These are phyloP conservation scores for Solanum clarkiae DNA, from an alignment of 257 asterid species.

Conservation along the genomic window DNA sequence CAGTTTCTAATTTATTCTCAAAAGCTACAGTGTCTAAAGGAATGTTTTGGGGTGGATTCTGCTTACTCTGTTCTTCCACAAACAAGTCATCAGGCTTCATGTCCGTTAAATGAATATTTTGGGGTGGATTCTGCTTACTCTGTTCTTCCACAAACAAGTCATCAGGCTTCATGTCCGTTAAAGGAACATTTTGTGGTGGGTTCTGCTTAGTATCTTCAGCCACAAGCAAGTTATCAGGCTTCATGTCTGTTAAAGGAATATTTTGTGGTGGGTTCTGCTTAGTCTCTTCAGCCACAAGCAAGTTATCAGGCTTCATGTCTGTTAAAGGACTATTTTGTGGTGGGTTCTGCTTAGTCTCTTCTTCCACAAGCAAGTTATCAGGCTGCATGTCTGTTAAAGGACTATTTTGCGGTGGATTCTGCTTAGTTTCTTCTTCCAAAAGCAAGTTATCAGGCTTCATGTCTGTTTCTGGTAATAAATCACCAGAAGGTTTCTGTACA, in stretches of 20 bases:
- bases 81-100: neutral
- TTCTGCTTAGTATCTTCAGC: slow-evolving; percentile 1
- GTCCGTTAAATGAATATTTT: neutral
- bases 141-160: neutral
- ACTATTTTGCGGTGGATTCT: neutral
- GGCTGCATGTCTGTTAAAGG: neutral
- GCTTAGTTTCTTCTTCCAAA: neutral
- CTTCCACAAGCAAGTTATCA: neutral
- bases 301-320: neutral
- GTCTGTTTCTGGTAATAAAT: neutral
- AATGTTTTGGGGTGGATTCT: neutral
- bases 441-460: neutral
- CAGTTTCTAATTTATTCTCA: neutral
- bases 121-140: neutral
- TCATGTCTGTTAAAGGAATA: neutral
- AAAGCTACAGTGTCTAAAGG: neutral
- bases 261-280: neutral
- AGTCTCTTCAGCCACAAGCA: neutral
- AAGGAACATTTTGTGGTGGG: neutral
- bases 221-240: neutral
- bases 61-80: slow-evolving; percentile 1
- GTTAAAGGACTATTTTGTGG: neutral
- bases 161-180: neutral
- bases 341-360: too few relatives aligned
- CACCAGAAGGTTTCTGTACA: neutral